A percentile compares a stretch with the other conserved stretches of the same genome.
phyloP scores from a whole-genome alignment of 2,329 filamentous ascomycete species.

The Basipetospora chlamydospora region DNA sequence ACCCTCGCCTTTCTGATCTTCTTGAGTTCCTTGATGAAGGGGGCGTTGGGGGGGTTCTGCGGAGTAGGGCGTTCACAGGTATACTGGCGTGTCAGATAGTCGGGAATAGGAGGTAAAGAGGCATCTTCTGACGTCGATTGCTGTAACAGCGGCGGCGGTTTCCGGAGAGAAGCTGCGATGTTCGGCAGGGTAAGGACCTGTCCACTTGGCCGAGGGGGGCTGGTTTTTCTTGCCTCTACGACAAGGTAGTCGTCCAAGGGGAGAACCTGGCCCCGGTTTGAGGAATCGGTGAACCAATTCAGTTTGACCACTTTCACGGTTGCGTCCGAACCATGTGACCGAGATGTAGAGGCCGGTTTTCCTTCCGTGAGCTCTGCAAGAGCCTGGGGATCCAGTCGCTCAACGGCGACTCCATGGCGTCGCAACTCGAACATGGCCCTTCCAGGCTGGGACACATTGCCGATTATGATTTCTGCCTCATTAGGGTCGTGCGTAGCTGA shows the following conservation, averaged over 20 bases:
- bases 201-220: conserved; percentile 9
- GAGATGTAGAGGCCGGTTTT: conserved; percentile 13
- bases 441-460: conserved; percentile 53
- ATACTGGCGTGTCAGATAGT: too few relatives aligned
- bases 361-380: too few relatives aligned
- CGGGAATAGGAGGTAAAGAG: conserved; percentile 49
- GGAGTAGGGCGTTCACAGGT: conserved; percentile 51
- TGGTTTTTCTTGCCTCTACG: conserved; percentile 33
- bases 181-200: conserved; percentile 6
- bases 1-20: conserved; percentile 59
- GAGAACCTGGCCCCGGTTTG: conserved; percentile 27
- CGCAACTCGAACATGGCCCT: conserved; percentile 68
- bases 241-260: conserved; percentile 36
- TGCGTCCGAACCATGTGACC: neutral
- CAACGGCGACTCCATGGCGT: conserved; percentile 44
- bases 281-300: conserved; percentile 41
- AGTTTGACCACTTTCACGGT: conserved; percentile 41
- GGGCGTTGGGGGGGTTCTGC: conserved; percentile 52
- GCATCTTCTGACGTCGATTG: conserved; percentile 68
- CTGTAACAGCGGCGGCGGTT: conserved; percentile 34
- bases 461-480: conserved; percentile 62
- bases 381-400: too few relatives aligned
- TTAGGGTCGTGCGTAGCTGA: conserved; percentile 55
- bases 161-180: conserved; percentile 5
- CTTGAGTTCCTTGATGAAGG: conserved; percentile 60